Base-by-base conservation (phyloP, 2,329 filamentous ascomycete species). In the Sporothrix globosa region DNA sequence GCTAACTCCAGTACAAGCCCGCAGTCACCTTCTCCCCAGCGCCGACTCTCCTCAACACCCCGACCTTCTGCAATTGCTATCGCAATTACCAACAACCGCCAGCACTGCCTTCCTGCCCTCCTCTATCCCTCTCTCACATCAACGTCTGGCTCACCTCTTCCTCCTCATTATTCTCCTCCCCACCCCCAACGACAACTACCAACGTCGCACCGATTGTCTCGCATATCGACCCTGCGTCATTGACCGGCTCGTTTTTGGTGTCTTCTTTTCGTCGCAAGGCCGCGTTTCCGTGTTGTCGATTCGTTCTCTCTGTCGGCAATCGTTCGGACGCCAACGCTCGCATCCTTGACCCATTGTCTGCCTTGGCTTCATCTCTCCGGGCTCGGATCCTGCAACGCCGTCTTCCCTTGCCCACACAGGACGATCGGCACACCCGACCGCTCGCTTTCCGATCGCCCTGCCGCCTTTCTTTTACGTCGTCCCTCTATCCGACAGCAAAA, bases 171-270 rank as follows among this genome's bases (percentile, higher is more conserved):
- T 39, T 24, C 58, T 68, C 21, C 54, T 52, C 52, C n/a, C 46
- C 9, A 50, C 17, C 27, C 24, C 27, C 54, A 63, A 61, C 67
- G 7, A 48, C 67, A 13, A 53, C 60, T 2, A 14, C 39, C 2
- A 13, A 39, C 41, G 67, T 65, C 24, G 21, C 60, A 67, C 60
- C 68, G 50, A 58, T 50, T 67, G 60, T 58, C 60, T 66, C 27
- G 50, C 50, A 39, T 41, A 50, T 50, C 60, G 17, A 52, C n/a
- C 17, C 24, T 56, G 58, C 50, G 39, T 48, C 60, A 70, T 70
- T 61, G 34, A 34, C 14, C 46, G 46, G 30, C 67, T 56, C 27
- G 24, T 63, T 50, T 44, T 60, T 58, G 58, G 24, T 50, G 48
- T 24, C 39, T 44, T 14, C 50, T 48, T 46, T 50, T 54, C 67